phyloP scores from a whole-genome alignment of 371 early-diverging fungal species.

The Mucor racemosus region DNA sequence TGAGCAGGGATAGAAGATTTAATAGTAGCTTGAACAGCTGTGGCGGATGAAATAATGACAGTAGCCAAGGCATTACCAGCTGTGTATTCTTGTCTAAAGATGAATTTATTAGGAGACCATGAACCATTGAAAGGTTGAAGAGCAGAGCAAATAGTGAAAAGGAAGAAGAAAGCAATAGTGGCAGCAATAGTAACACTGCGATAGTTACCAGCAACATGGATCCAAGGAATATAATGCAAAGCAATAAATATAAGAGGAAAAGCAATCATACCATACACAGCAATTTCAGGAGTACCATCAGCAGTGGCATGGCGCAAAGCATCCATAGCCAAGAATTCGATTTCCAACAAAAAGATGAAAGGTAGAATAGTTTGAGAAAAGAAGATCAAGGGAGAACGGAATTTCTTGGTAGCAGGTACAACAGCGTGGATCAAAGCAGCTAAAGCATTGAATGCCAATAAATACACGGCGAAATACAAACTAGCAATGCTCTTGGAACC shows the following conservation, averaged over 20 bases:
- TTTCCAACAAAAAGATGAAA: conserved; percentile 47
- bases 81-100: conserved; percentile 44
- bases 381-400: conserved; percentile 40
- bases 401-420: conserved; percentile 32
- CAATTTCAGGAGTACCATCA: conserved; percentile 64
- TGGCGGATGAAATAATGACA: conserved; percentile 33
- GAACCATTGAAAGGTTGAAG: conserved; percentile 42
- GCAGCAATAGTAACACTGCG: conserved; percentile 13
- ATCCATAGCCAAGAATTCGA: conserved; percentile 52
- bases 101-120: conserved; percentile 49
- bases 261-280: conserved; percentile 44
- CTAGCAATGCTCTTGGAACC: conserved; percentile 41
- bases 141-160: conserved; percentile 40
- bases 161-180: conserved; percentile 20
- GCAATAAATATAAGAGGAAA: conserved; percentile 31
- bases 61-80: conserved; percentile 30
- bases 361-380: conserved; percentile 50
- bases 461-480: conserved; percentile 50
- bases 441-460: conserved; percentile 40
- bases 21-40: conserved; percentile 27
- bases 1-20: conserved; percentile 25
- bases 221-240: conserved; percentile 44
- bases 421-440: conserved; percentile 35
- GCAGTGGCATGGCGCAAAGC: conserved; percentile 60
- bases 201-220: conserved; percentile 39